These are phyloP conservation scores for Aspergillus panamensis DNA, from an alignment of 495 filamentous ascomycete genomes.

Conservation along the genomic window DNA sequence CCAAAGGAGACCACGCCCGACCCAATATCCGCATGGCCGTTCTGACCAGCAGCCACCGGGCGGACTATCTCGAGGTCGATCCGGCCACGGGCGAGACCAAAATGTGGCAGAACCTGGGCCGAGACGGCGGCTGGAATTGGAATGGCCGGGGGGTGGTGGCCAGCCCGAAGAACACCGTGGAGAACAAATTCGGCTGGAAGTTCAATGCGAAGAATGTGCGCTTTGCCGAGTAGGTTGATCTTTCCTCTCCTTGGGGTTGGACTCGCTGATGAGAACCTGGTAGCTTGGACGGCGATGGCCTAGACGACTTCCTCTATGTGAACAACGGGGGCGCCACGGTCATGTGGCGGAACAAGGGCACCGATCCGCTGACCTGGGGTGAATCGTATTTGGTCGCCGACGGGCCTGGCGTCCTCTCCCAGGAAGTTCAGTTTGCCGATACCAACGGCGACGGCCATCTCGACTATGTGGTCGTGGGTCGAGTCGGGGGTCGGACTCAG, in stretches of 20 bases:
- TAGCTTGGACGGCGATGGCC: slow-evolving; percentile 4
- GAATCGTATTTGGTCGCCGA: not conserved
- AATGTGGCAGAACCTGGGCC: not conserved
- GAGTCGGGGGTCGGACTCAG: not conserved
- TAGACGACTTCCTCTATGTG: slow-evolving; percentile 1
- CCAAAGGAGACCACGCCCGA: not conserved
- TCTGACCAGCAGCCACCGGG: not conserved
- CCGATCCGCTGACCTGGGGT: not conserved
- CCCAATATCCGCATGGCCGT: slow-evolving; percentile 2
- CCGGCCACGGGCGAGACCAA: not conserved
- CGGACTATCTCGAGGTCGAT: not conserved
- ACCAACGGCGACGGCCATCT: slow-evolving; percentile 3
- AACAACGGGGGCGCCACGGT: not conserved
- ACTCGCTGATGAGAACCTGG: not conserved
- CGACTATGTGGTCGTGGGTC: slow-evolving; percentile 1
- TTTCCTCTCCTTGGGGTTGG: not conserved
- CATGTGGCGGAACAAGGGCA: not conserved
- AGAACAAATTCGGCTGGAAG: not conserved
- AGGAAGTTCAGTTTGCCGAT: slow-evolving; percentile 6
- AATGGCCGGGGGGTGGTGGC: not conserved
- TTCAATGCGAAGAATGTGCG: not conserved
- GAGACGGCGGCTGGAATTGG: not conserved
- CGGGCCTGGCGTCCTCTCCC: not conserved
- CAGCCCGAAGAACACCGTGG: not conserved
- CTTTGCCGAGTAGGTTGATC: not conserved